Evolutionary conservation across 306 rosid genomes (phyloP), one percentile per base, ranked within the genome.

Genomic region (Glycine tomentella): DNA sequence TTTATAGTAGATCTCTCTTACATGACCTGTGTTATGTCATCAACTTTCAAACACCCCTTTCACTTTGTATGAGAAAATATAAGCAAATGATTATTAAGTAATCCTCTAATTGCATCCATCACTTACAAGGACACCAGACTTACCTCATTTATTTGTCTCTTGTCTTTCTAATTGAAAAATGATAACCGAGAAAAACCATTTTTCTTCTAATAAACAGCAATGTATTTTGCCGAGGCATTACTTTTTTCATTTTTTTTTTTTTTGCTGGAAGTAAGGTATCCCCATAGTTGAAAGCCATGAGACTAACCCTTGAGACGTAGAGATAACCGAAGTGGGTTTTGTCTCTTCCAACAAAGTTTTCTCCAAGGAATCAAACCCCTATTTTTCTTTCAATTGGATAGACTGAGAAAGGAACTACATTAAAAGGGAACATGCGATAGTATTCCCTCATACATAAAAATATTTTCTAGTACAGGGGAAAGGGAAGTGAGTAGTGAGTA

Each of bases 401-500:
- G 36, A 67, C 72, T 44, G 49, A 5, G 34, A 34, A 36, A 14
- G 25, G 72, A 67, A 67, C 51, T n/a, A 15, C 14, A n/a, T 5
- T 25, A 8, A 15, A 45, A 45, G 36, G n/a, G 38, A 5, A 15
- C 1, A 9, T 44, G 8, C 40, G 25, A 14, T n/a, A 65, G 70
- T 8, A 25, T 25, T 25, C 31, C 31, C 31, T 25, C 31, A 25
- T 25, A 25, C 31, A 25, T 25, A 0, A 25, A 25, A 25, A 1
- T 25, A 25, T 25, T 25, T 25, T 69, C 10, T 5, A 67, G 45
- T 42, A 58, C 34, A 67, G 25, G 51, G 15, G 51, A 56, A 63
- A 74, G 44, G 44, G 12, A 11, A 67, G 34, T n/a, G 61, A 52
- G 74, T 66, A 79, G 45, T 12, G 7, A 67, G 36, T n/a, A 52